Percentiles rank a stretch among this genome's conserved stretches.
Conservation (phyloP, 2,329 filamentous ascomycete genomes). For the Elsinoe arachidis region DNA sequence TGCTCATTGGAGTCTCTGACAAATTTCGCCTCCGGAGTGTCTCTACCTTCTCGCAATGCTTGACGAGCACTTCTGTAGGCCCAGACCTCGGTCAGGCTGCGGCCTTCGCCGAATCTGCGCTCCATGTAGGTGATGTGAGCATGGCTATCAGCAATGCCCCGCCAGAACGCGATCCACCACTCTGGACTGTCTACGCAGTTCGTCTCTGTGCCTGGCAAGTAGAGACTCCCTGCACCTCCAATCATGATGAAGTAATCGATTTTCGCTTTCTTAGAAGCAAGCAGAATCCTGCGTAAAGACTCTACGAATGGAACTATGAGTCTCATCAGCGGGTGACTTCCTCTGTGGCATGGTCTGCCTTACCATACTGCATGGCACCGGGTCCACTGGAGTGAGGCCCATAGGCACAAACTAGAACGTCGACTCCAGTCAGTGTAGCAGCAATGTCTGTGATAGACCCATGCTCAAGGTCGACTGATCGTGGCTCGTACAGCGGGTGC, state of each 20-base stretch:
- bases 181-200: not conserved
- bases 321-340: slow-evolving; percentile 6
- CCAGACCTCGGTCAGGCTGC: not conserved
- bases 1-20: not conserved
- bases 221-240: slow-evolving; percentile 27
- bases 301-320: slow-evolving; percentile 28
- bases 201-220: not conserved
- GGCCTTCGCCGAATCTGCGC: not conserved
- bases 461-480: slow-evolving; percentile 23
- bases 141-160: not conserved
- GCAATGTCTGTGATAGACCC: slow-evolving; percentile 23
- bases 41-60: not conserved
- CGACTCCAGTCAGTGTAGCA: slow-evolving; percentile 22
- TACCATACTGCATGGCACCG: slow-evolving; percentile 26
- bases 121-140: not conserved
- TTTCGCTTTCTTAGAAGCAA: slow-evolving; percentile 24
- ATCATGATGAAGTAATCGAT: slow-evolving; percentile 29
- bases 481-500: slow-evolving; percentile 25
- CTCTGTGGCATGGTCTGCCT: slow-evolving; percentile 7
- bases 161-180: not conserved
- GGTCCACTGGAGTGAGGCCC: slow-evolving; percentile 23
- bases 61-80: not conserved
- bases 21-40: not conserved
- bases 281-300: slow-evolving; percentile 27
- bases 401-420: slow-evolving; percentile 28